Conservation (phyloP, 2,329 filamentous ascomycete species). For the Alternaria longipes region DNA sequence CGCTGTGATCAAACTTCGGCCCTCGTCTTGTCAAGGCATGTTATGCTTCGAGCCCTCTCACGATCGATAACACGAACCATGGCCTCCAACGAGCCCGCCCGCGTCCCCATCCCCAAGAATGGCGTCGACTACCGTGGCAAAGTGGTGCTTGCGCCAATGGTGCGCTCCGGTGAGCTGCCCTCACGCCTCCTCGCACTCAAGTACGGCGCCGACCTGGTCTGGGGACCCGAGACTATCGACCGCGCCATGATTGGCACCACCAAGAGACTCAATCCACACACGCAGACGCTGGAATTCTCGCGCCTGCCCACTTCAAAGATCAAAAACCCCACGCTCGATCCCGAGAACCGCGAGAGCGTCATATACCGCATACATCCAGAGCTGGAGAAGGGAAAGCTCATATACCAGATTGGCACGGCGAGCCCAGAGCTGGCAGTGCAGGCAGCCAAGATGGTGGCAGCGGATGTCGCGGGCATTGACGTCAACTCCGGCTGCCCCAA, state of each 20-base stretch:
- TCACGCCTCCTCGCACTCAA: slow-evolving; percentile 87
- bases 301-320: slow-evolving; percentile 76
- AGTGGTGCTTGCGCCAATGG: slow-evolving; percentile 96
- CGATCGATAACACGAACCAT: slow-evolving; percentile 42
- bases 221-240: slow-evolving; percentile 97
- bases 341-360: slow-evolving; percentile 67
- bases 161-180: slow-evolving; percentile 94
- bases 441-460: slow-evolving; percentile 83
- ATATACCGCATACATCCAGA: slow-evolving; percentile 86
- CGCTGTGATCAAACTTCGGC: not conserved
- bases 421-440: slow-evolving; percentile 83
- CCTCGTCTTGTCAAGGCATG: slow-evolving; percentile 34
- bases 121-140: slow-evolving; percentile 95
- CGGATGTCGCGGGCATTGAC: slow-evolving; percentile 91
- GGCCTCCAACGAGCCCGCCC: slow-evolving; percentile 54
- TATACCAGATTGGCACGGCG: slow-evolving; percentile 93
- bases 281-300: slow-evolving; percentile 85
- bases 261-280: slow-evolving; percentile 77
- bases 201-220: slow-evolving; percentile 96
- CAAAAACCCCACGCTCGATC: slow-evolving; percentile 65
- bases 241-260: slow-evolving; percentile 88
- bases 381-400: slow-evolving; percentile 75
- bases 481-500: slow-evolving; percentile 99
- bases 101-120: slow-evolving; percentile 83
- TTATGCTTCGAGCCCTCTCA: slow-evolving; percentile 51